These are phyloP conservation scores for Termitomyces sp. DNA, from an alignment of 768 basidiomycete genomes.

Conservation along the genomic window DNA sequence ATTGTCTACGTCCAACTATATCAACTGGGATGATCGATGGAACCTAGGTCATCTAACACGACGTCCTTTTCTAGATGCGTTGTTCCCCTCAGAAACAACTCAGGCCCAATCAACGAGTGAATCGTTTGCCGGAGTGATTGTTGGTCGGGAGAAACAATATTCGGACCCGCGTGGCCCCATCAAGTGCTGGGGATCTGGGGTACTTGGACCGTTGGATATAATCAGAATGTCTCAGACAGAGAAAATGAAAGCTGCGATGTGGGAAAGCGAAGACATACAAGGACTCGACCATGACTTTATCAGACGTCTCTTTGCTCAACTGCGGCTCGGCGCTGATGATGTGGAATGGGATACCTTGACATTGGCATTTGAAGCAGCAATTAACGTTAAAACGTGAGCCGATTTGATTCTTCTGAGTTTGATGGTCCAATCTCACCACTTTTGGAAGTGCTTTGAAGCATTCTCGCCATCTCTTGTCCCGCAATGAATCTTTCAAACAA, in stretches of 20 bases:
- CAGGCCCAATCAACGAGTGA: slow-evolving; percentile 42
- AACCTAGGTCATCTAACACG: slow-evolving; percentile 40
- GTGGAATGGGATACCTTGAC: slow-evolving; percentile 61
- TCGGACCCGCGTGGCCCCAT: slow-evolving; percentile 61
- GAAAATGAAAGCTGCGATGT: slow-evolving; percentile 27
- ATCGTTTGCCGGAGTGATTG: slow-evolving; percentile 56
- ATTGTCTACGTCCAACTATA: slow-evolving; percentile 23
- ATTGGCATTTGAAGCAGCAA: slow-evolving; percentile 63
- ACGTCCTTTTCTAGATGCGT: slow-evolving; percentile 36
- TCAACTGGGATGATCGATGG: slow-evolving; percentile 70
- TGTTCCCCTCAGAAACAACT: slow-evolving; percentile 43
- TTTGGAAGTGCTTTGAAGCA: slow-evolving; percentile 58
- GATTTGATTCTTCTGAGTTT: neutral
- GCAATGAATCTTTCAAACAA: slow-evolving; percentile 51
- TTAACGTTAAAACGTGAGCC: slow-evolving; percentile 52
- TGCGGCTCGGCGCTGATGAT: slow-evolving; percentile 45
- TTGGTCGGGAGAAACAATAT: slow-evolving; percentile 65
- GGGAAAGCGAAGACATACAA: slow-evolving; percentile 44
- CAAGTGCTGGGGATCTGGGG: slow-evolving; percentile 56
- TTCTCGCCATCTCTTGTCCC: slow-evolving; percentile 60
- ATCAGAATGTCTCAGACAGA: slow-evolving; percentile 18
- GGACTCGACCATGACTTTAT: slow-evolving; percentile 46
- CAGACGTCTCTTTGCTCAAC: slow-evolving; percentile 53
- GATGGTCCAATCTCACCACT: neutral
- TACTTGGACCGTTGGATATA: slow-evolving; percentile 51